These are phyloP conservation scores for Cichorium intybus DNA, from an alignment of 140 eudicot genomes.

Conservation along the genomic window DNA sequence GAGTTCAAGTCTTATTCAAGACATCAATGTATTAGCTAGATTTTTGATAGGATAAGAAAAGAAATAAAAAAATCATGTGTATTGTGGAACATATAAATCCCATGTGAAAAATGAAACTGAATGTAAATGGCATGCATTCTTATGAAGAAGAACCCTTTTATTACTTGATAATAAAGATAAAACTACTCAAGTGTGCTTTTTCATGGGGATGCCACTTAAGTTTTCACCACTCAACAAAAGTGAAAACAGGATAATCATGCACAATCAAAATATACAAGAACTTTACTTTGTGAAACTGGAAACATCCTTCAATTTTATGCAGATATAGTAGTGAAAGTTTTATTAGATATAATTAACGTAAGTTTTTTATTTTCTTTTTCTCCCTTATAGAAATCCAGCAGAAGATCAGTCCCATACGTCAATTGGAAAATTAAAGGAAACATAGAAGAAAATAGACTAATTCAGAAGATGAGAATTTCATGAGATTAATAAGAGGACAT, in stretches of 20 bases:
- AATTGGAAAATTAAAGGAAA: neutral
- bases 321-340: conserved; percentile 2
- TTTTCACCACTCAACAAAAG: conserved; percentile 57
- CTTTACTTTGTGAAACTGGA: conserved; percentile 27
- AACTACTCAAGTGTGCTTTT: conserved; percentile 63
- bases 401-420: conserved; percentile 9
- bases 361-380: conserved; percentile 11
- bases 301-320: conserved; percentile 11
- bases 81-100: neutral
- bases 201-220: conserved; percentile 62
- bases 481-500: neutral
- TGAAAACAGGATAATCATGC: conserved; percentile 30
- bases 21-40: neutral
- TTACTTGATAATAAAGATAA: conserved; percentile 47
- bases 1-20: neutral
- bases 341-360: neutral
- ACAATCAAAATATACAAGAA: conserved; percentile 25
- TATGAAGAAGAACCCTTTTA: conserved; percentile 27
- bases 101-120: conserved; percentile 17
- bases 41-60: neutral
- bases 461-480: conserved; percentile 6
- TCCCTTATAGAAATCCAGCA: conserved; percentile 25
- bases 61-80: neutral
- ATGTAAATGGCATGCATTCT: conserved; percentile 27
- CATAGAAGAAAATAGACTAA: neutral